These are phyloP conservation scores for Coniferiporia sulphurascens DNA, from an alignment of 1,284 basidiomycete species.

Conservation along the genomic window DNA sequence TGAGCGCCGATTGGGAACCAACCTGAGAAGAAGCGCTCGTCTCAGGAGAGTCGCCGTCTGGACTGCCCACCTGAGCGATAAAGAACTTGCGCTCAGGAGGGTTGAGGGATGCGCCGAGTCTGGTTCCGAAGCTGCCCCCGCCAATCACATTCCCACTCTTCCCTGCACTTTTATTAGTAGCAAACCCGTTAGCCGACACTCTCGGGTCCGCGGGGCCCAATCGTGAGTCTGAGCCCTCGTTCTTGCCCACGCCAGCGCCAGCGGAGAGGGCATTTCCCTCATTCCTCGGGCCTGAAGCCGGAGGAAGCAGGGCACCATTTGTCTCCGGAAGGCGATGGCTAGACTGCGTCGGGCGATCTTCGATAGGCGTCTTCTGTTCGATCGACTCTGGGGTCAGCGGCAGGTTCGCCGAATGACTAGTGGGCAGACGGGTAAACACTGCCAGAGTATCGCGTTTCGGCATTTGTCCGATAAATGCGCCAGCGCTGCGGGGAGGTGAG, in stretches of 20 bases:
- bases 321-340: neutral
- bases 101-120: neutral
- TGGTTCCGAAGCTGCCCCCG: neutral
- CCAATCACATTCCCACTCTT: neutral
- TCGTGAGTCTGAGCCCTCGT: neutral
- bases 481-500: neutral
- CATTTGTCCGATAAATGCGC: neutral
- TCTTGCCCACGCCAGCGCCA: neutral
- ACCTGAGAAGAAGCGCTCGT: conserved; percentile 10
- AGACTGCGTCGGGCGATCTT: neutral
- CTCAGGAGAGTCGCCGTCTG: conserved; percentile 8
- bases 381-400: neutral
- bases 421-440: neutral
- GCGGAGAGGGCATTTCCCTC: neutral
- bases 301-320: neutral
- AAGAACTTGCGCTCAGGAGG: conserved; percentile 1
- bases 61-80: neutral
- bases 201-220: neutral
- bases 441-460: neutral
- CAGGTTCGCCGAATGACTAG: neutral
- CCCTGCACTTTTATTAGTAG: neutral
- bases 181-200: neutral
- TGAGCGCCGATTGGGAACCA: neutral
- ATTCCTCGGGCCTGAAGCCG: neutral
- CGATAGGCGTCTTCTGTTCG: neutral